phyloP scores from a whole-genome alignment of 257 asterid genomes.

The Plectranthus barbatus region DNA sequence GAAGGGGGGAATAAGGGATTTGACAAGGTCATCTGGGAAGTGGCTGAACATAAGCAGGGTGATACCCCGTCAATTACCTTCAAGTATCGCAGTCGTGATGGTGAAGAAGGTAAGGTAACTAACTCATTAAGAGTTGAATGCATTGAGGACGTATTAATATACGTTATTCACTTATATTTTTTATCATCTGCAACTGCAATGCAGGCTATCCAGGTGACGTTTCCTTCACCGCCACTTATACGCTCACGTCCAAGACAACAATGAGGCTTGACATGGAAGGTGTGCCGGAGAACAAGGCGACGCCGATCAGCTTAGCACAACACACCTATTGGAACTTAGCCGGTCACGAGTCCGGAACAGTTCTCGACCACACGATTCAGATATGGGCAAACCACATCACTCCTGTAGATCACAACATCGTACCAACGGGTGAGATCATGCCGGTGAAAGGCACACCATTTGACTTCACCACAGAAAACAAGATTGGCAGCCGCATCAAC shows the following conservation, averaged over 20 bases:
- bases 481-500: constrained; percentile 54
- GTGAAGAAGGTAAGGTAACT: constrained; percentile 99
- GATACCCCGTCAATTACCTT: constrained; percentile 81
- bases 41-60: constrained; percentile 67
- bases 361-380: constrained; percentile 71
- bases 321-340: constrained; percentile 96
- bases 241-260: constrained; percentile 63
- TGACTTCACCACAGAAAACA: constrained; percentile 70
- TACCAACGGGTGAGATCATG: constrained; percentile 83
- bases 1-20: constrained; percentile 93
- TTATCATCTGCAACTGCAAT: constrained; percentile 4
- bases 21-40: constrained; percentile 97
- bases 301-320: constrained; percentile 87
- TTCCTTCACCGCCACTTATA: constrained; percentile 59
- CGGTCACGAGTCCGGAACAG: constrained; percentile 63
- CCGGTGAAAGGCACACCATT: constrained; percentile 76
- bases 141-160: too few relatives aligned
- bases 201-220: constrained; percentile 95
- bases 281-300: constrained; percentile 59
- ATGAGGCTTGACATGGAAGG: constrained; percentile 97
- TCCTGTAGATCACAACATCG: constrained; percentile 64
- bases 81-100: constrained; percentile 71
- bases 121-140: too few relatives aligned
- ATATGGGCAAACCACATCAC: constrained; percentile 67
- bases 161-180: too few relatives aligned